Evolutionary conservation across 306 rosid species (phyloP).

Genomic region (Gastrolobium villosum): DNA sequence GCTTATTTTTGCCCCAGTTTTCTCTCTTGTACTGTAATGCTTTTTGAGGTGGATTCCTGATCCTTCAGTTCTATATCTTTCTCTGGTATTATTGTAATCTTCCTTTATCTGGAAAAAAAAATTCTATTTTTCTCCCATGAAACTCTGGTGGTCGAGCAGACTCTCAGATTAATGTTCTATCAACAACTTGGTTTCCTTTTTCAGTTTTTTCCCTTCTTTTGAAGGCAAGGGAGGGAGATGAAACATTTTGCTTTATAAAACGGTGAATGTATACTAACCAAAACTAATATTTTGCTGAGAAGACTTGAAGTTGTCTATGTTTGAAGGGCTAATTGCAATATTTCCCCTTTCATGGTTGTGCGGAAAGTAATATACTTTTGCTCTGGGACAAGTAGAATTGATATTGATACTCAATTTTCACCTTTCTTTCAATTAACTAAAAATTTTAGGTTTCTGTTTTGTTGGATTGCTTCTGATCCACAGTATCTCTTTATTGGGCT

Average conservation of each 20-base stretch:
- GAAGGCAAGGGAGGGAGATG: background rate
- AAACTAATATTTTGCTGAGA: background rate
- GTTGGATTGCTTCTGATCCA: conserved; percentile 39
- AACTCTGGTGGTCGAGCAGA: background rate
- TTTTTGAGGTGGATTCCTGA: too few species aligned
- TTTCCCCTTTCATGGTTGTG: conserved; percentile 22
- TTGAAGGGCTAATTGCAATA: conserved; percentile 20
- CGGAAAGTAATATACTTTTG: background rate
- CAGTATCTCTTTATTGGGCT: conserved; percentile 43
- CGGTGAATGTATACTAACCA: conserved; percentile 3
- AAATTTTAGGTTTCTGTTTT: conserved; percentile 11
- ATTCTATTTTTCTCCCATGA: background rate
- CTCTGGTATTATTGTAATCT: too few species aligned
- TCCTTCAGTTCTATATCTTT: too few species aligned
- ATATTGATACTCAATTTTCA: background rate
- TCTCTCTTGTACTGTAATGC: background rate
- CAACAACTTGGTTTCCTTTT: background rate
- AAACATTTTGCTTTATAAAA: conserved; percentile 12
- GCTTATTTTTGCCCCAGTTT: background rate
- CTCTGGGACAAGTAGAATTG: conserved; percentile 3
- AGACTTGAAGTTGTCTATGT: background rate
- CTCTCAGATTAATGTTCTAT: conserved; percentile 15
- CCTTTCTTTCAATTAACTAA: conserved; percentile 9
- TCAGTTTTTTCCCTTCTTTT: background rate
- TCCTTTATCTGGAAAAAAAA: too few species aligned